phyloP scores from a whole-genome alignment of 305 asterid species.

The Ilex paraguariensis region DNA sequence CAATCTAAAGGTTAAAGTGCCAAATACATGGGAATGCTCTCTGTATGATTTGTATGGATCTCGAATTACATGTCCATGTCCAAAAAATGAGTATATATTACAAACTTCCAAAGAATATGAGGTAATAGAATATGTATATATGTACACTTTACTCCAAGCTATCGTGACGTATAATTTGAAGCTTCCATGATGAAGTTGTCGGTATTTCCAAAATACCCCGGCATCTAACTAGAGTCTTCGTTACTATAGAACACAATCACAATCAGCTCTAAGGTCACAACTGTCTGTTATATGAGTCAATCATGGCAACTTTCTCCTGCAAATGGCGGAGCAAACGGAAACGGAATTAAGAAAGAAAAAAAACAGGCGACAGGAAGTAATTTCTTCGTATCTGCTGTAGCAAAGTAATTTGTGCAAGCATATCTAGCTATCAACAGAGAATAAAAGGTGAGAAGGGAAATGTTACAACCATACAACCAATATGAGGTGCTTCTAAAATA shows the following conservation, averaged over 20 bases:
- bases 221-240: slow-evolving; percentile 15
- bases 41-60: no score
- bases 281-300: slow-evolving; percentile 39
- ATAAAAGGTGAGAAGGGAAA: no score
- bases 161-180: background rate
- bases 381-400: background rate
- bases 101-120: no score
- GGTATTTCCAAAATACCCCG: slow-evolving; percentile 6
- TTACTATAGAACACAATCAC: background rate
- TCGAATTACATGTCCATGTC: no score
- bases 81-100: no score
- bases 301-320: slow-evolving; percentile 71
- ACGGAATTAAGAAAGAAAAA: background rate
- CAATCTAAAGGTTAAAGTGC: no score
- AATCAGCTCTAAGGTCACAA: slow-evolving; percentile 11
- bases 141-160: background rate
- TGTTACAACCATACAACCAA: no score
- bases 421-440: background rate
- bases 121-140: no score
- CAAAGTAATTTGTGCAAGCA: slow-evolving; percentile 3
- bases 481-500: no score
- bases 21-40: no score
- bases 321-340: slow-evolving; percentile 13
- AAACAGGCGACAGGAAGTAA: background rate
- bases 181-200: background rate